Evolutionary conservation across 2,329 filamentous ascomycete genomes (phyloP), one percentile per base, ranked within the genome.

Genomic region (Clonostachys byssicola): DNA sequence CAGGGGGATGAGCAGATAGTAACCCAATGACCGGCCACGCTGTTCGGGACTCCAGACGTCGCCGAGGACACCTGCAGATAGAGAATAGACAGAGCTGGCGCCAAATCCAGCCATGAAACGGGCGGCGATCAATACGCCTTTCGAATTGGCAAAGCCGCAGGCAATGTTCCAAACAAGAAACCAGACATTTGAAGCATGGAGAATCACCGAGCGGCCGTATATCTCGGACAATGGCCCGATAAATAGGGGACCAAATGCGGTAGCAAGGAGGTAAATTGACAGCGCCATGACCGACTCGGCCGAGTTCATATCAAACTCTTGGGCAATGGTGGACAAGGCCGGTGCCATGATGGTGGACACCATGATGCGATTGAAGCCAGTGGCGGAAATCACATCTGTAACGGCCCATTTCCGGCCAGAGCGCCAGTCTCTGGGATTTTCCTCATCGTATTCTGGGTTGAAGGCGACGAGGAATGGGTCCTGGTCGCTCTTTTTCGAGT

Each of bases 301-400:
- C 7, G 67, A 59, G 6, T 56, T 71, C 57, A 84, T 81, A 40
- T 73, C 40, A 12, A 85, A 63, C 38, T 83, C 77, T 2, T 57
- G 56, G 6, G 72, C 68, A 41, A 85, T 77, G 2, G 67, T 55
- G 2, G 65, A 52, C 23, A 85, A 53, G 0, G 73, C 73, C 0
- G 74, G 74, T 0, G 75, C 74, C 62, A 78, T 73, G 56, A 79
- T 77, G 1, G 74, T 75, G 5, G 72, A 75, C 0, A 75, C 71
- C 51, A 78, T 66, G 49, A 77, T 75, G 10, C 71, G 71, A 41
- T 74, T 75, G 52, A 79, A 77, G 8, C 73, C 74, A 0, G 71
- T 73, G 4, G 68, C 68, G 0, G 74, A 77, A 1, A 77, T 63
- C 5, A 75, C 66, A 43, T 72, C 57, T 4, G 74, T 78, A 2